Evolutionary conservation across 208 protist species (phyloP), one percentile per base, ranked within the genome.

Genomic region (Trypanosomatidae sp.): DNA sequence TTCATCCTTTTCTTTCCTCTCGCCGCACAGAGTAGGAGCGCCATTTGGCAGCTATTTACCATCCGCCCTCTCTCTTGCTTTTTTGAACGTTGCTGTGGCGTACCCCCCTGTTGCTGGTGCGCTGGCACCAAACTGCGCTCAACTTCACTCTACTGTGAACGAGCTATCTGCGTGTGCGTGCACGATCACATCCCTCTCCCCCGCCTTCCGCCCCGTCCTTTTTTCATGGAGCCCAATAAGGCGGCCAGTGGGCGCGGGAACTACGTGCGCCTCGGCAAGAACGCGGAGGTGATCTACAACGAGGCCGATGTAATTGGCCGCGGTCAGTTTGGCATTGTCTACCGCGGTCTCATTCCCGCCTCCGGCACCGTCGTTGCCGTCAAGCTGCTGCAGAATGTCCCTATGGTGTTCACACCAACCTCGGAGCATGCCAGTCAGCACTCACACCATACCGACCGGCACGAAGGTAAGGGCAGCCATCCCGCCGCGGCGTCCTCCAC

Each of bases 291-390:
- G n/a, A 62, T 78, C 41, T 84, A 84, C 74, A 69, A 76, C 47
- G 70, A 80, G 64, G 69, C 77, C 22, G 69, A 74, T 41, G 67
- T 82, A 49, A 76, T 93, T 53, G 88, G 88, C 19, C 72, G 76
- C 41, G 88, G 88, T 12, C 72, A 77, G 52, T 93, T 91, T 25
- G 88, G 88, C 64, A 79, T 59, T 15, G 86, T 91, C 13, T 90
- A 90, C 77, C 67, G 74, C 17, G 88, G 88, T 9, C 19, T 44
- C 36, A 66, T 77, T 25, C 39, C 43, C 47, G 58, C 66, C 19
- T 76, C 75, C 39, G 71, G 66, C 52, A 70, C 66, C 50, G 43
- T 74, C 19, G 80, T 93, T 10, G 88, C 88, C 3, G 74, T 91
- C 44, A 93, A 93, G 69, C 47, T 89, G 22, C 69, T 87, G n/a